These are phyloP conservation scores for Ascomycota sp. DNA, from an alignment of 2,329 filamentous ascomycete species.

Conservation along the genomic window DNA sequence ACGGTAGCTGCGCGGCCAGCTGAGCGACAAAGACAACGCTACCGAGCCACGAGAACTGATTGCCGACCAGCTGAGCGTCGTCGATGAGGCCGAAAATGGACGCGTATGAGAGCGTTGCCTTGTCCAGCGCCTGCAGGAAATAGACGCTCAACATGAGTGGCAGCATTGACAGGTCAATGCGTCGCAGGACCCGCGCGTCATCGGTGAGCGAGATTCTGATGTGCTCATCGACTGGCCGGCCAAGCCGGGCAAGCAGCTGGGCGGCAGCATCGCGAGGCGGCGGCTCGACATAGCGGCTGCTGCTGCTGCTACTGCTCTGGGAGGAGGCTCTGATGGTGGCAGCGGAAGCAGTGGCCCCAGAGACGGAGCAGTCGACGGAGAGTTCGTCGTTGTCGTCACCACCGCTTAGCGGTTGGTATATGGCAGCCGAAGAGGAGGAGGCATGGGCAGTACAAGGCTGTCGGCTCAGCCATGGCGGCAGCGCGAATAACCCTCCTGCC, in stretches of 20 bases:
- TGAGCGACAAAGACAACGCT: conserved; percentile 41
- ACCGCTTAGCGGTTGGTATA: no score
- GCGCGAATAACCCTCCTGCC: no score
- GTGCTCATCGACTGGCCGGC: conserved; percentile 13
- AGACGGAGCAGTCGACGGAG: no score
- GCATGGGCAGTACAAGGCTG: no score
- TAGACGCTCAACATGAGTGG: conserved; percentile 35
- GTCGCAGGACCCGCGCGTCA: conserved; percentile 14
- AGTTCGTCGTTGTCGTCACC: no score
- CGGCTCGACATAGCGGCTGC: no score
- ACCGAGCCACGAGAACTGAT: conserved; percentile 40
- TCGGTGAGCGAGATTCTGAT: conserved; percentile 13
- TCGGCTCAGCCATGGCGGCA: no score
- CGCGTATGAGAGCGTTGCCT: conserved; percentile 38
- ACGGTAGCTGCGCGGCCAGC: conserved; percentile 35
- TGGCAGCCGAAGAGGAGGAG: no score
- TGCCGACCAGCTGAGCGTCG: conserved; percentile 32
- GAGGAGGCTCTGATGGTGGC: no score
- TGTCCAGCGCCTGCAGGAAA: conserved; percentile 42
- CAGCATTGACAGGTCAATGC: conserved; percentile 20
- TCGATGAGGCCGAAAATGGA: conserved; percentile 42
- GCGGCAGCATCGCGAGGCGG: conserved; percentile 25
- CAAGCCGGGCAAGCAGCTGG: conserved; percentile 21
- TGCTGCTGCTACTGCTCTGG: no score
- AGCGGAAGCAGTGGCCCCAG: no score